Evolutionary conservation across 179 eudicot genomes (phyloP).

Genomic region (Corrigiola litoralis): DNA sequence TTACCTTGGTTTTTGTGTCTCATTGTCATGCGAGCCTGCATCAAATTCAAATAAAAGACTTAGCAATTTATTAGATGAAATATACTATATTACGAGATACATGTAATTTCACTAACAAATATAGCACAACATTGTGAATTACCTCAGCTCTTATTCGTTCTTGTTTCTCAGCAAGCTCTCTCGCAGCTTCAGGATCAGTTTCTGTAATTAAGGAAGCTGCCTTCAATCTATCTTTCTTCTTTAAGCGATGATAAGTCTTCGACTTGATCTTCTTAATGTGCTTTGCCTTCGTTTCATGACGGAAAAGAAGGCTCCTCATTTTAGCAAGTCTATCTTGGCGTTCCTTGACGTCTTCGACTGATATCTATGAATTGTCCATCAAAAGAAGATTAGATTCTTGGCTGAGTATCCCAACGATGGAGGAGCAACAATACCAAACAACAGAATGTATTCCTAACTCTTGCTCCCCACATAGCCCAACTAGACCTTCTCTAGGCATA

Average conservation of each 20-base stretch:
- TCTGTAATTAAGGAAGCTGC: slow-evolving; percentile 32
- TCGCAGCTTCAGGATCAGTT: slow-evolving; percentile 67
- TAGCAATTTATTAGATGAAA: neutral
- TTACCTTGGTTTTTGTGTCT: slow-evolving; percentile 81
- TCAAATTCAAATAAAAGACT: slow-evolving; percentile 2
- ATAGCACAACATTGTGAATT: slow-evolving; percentile 8
- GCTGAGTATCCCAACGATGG: neutral
- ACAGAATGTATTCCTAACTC: neutral
- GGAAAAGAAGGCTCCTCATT: slow-evolving; percentile 86
- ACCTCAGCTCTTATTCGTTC: slow-evolving; percentile 89
- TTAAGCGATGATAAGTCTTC: slow-evolving; percentile 71
- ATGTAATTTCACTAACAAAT: neutral
- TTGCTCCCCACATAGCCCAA: neutral
- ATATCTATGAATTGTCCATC: slow-evolving; percentile 38
- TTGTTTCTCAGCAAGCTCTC: slow-evolving; percentile 79
- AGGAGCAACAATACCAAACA: neutral
- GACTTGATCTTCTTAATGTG: slow-evolving; percentile 86
- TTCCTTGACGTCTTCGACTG: slow-evolving; percentile 76
- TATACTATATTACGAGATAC: neutral
- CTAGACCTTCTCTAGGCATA: too few species aligned
- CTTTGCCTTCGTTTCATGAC: slow-evolving; percentile 84
- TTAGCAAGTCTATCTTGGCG: slow-evolving; percentile 73
- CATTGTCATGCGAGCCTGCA: slow-evolving; percentile 79
- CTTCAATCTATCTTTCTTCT: slow-evolving; percentile 76
- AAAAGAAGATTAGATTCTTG: neutral